A percentile compares a stretch with the other conserved stretches of the same genome.
These are phyloP conservation scores for Wickerhamomyces xylosicus DNA, from an alignment of 805 yeast species.

Conservation along the genomic window DNA sequence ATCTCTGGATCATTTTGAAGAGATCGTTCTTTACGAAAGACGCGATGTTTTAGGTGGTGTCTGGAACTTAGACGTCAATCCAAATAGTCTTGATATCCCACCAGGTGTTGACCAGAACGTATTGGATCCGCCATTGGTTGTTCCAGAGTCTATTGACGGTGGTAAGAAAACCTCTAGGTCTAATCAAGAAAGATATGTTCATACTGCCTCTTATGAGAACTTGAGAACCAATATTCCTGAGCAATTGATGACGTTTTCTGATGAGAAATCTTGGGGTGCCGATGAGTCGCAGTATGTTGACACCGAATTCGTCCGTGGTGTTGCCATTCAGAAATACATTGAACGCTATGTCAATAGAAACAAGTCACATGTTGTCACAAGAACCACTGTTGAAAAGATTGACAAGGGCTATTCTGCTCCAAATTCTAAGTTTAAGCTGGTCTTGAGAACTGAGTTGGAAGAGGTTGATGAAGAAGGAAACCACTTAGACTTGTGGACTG, in stretches of 20 bases:
- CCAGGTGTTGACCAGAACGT: conserved; percentile 20
- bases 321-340: conserved; percentile 47
- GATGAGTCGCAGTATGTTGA: conserved; percentile 19
- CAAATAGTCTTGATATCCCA: conserved; percentile 12
- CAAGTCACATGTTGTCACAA: conserved; percentile 17
- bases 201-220: conserved; percentile 22
- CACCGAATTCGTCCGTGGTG: conserved; percentile 37
- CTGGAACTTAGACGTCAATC: conserved; percentile 23
- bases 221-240: conserved; percentile 33
- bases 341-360: conserved; percentile 29
- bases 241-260: conserved; percentile 34
- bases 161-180: conserved; percentile 1
- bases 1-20: conserved; percentile 23
- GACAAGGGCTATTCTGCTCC: conserved; percentile 9
- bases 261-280: conserved; percentile 25
- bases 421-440: conserved; percentile 19
- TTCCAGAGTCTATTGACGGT: conserved; percentile 3
- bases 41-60: conserved; percentile 31
- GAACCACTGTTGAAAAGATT: conserved; percentile 31
- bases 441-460: conserved; percentile 20
- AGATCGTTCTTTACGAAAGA: conserved; percentile 31
- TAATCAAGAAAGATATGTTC: conserved; percentile 17
- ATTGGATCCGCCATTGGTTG: conserved; percentile 19
- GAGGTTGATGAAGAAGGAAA: conserved; percentile 11
- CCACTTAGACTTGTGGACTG: conserved; percentile 26